Evolutionary conservation across 2,329 filamentous ascomycete genomes (phyloP), one percentile per base, ranked within the genome.

Genomic region (Cercospora zeae-maydis): DNA sequence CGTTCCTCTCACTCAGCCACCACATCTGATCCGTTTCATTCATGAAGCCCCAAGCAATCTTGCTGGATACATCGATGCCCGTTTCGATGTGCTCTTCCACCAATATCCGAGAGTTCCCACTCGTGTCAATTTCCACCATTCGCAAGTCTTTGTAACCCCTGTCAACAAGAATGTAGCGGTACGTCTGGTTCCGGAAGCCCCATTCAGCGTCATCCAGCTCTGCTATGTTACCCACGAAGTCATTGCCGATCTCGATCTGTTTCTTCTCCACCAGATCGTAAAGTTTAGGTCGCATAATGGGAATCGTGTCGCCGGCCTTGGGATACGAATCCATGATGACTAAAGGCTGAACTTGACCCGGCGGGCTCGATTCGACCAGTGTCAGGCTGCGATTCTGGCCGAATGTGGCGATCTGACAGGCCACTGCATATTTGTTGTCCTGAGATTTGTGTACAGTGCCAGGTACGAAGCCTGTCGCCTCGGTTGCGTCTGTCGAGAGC

Each of bases 211-310:
- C 39, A 8, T 56, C 27, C 3, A 63, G 13, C 5, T 21, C 9
- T 4, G 45, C 45, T 4, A 19, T 31, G 24, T 59, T 60, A 11
- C 31, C 59, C 14, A 55, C 19, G 9, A 39, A 47, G 34, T 62
- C 54, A 24, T 45, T 34, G 7, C 13, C 42, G 39, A 63, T 47
- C 3, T 37, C 5, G 19, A 59, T 45, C 21, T 56, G 49, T 51
- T 59, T 59, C 51, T 63, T 63, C 10, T 49, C 52, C 2, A 55
- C 57, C 1, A 63, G 57, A 30, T 63, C 51, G 31, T 56, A 63
- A 10, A 63, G 61, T 10, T 49, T 42, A 5, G 61, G 56, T 3
- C n/a, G 45, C 4, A 24, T 10, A 5, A 56, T 53, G 10, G 39
- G 14, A 24, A 63, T 34, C 4, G 42, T 16, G n/a, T 63, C 57